Base-by-base conservation (phyloP, 1,139 yeast genomes). In the Candida smagusa region DNA sequence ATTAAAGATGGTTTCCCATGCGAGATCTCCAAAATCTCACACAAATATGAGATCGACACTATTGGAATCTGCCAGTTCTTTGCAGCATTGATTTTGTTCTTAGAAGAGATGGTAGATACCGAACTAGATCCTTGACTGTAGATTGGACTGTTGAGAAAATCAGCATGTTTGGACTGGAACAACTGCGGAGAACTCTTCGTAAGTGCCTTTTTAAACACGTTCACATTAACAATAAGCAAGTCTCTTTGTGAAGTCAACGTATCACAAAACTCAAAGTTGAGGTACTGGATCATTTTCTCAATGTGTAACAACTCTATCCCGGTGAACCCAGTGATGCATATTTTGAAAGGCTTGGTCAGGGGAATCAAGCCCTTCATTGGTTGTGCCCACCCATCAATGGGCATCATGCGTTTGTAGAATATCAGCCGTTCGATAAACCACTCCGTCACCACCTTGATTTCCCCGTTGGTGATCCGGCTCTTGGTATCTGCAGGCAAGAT, bases 341-440 rank as follows among this genome's bases (percentile, higher is more conserved):
- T 66, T 34, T 71, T 71, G 44, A 81, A 61, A 8, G 62, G 58
- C 12, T 50, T 49, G 5, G 56, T 62, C 8, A 66, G 59, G 12
- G 63, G 46, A 2, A 59, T 50, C 11, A 72, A 54, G 8, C 72
- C 68, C 19, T 59, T 63, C 39, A 81, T 65, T 1, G 89, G 92
- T 26, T 59, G 56, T 1, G 87, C 77, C 97, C 97, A 90, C n/a
- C 70, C 58, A 54, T 88, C 96, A 28, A 66, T 49, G 9, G 65
- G 59, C 4, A 82, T 52, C 36, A 62, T 61, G 32, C 75, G 73
- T 32, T 76, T 73, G 50, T 84, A 83, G 56, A 74, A 83, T 24
- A 89, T 64, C 24, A 87, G 76, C 42, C 97, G 61, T 58, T 90
- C 97, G 22, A 90, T 63, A 49, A 85, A 83, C 90, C 96, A 88